Evolutionary conservation across 2,329 filamentous ascomycete species (phyloP), one percentile per base, ranked within the genome.

Genomic region (Parafenestella ontariensis): DNA sequence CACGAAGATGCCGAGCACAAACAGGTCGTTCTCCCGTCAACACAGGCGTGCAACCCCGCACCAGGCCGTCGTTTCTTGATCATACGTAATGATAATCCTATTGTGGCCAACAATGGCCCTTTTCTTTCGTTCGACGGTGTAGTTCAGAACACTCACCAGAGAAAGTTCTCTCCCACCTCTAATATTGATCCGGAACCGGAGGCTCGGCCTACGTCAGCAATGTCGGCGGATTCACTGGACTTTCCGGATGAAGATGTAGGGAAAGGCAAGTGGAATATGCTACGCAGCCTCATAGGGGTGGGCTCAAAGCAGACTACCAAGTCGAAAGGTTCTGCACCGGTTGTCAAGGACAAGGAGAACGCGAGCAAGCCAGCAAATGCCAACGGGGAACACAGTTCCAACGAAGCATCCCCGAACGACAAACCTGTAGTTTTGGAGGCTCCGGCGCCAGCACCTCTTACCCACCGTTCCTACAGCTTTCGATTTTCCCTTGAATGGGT

Each of bases 1-100:
- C 88, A 88, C 72, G 84, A 90, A 46, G 81, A 84, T 47, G 88
- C 90, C 13, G 87, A 89, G 56, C 77, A 77, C 40, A 77, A 78
- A 31, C 78, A 83, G 33, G 81, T 78, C 13, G 70, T 85, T 3
- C 83, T 82, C 0, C 88, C 91, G 5, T 92, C 90, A 0, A 91
- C 91, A 2, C 87, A 87, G 5, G 91, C 93, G n/a, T 92, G 89
- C 66, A 88, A 89, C 53, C 93, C 93, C 5, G 91, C 92, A 2
- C 91, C 93, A 1, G 89, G 90, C 42, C 91, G 94, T 68, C 85
- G 90, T 57, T 90, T 97, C 56, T 86, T 96, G 75, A 96, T 97
- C 65, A 89, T 96, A 61, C 88, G 92, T 52, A 93, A 90, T 59
- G 92, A 96, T 72, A 85, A 82, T 59, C 81, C 83, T 52, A 70